phyloP scores from a whole-genome alignment of 148 eudicot species.

The Bassia scoparia region DNA sequence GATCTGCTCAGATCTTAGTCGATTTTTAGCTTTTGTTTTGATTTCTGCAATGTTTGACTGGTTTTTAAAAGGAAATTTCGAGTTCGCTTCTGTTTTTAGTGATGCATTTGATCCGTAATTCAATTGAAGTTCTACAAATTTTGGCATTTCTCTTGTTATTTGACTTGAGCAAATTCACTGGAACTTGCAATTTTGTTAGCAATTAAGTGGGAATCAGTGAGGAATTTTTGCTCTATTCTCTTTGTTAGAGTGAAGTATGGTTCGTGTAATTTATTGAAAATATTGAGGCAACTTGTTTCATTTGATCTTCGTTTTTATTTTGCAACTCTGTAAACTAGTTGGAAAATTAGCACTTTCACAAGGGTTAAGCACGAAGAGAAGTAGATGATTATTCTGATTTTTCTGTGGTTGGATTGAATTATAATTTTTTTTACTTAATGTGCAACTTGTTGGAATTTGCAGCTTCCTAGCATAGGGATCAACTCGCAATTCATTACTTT shows the following conservation, averaged over 20 bases:
- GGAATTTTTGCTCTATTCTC: not conserved
- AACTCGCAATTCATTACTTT: slow-evolving; percentile 81
- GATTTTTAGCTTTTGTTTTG: not conserved
- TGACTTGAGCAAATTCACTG: not conserved
- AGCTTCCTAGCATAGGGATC: slow-evolving; percentile 84
- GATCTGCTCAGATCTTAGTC: slow-evolving; percentile 43
- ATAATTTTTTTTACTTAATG: not conserved
- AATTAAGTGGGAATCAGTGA: not conserved
- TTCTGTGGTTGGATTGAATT: not conserved
- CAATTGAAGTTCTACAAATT: not conserved
- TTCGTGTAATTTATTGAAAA: not conserved
- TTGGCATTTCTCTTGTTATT: not conserved
- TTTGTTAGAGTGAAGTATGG: not conserved
- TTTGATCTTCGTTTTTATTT: not conserved
- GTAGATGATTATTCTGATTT: too few species aligned
- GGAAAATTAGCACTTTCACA: not conserved
- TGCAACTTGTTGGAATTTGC: slow-evolving; percentile 23
- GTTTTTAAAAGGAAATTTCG: not conserved
- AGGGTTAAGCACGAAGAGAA: not conserved
- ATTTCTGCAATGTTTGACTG: not conserved
- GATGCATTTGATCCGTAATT: slow-evolving; percentile 9
- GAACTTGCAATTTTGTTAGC: not conserved
- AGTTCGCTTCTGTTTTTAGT: not conserved
- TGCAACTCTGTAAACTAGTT: not conserved
- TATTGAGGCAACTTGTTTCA: not conserved